Evolutionary conservation across 208 protist species (phyloP), one percentile per base, ranked within the genome.

Genomic region (Cochliopodium minus): DNA sequence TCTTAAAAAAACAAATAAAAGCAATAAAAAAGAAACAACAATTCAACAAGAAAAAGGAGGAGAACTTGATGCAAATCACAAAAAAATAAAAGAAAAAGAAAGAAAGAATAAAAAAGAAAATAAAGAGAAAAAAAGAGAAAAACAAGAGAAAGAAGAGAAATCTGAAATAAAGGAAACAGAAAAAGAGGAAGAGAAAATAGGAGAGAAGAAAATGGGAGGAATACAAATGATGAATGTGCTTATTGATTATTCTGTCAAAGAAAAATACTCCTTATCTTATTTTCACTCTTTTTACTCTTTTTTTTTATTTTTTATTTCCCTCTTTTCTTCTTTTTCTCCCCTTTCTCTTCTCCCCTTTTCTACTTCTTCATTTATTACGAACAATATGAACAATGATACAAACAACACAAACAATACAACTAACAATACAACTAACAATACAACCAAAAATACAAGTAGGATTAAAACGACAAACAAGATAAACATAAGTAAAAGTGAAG

Each of bases 71-170:
- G n/a, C 17, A 52, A 52, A 52, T 42, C 17, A 52, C 17, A 52
- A 43, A 43, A 52, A 52, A 52, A 43, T 42, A 43, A 22, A 43
- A 52, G n/a, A 52, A 52, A 17, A 52, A 43, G 36, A 43, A 43
- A 43, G 36, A 52, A 43, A 52, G n/a, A 52, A 43, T 17, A 43
- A 52, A 52, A 52, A 43, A 43, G 36, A 43, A 52, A 43, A 52
- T 17, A 52, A 52, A 52, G n/a, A 52, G n/a, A 52, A 52, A 52
- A 43, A 52, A 52, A 52, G n/a, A 52, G n/a, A 52, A 52, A 52
- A 43, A 52, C 17, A 52, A 52, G 36, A 47, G 17, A 43, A 52
- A 52, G 17, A 47, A 43, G n/a, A 52, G n/a, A 52, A 52, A 43
- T 17, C 17, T 42, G 36, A 52, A 43, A 43, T 42, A 52, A 52